A percentile compares a stretch with the other conserved stretches of the same genome.
Conservation (phyloP, 1,284 basidiomycete species). For the Leccinum subrobustum region DNA sequence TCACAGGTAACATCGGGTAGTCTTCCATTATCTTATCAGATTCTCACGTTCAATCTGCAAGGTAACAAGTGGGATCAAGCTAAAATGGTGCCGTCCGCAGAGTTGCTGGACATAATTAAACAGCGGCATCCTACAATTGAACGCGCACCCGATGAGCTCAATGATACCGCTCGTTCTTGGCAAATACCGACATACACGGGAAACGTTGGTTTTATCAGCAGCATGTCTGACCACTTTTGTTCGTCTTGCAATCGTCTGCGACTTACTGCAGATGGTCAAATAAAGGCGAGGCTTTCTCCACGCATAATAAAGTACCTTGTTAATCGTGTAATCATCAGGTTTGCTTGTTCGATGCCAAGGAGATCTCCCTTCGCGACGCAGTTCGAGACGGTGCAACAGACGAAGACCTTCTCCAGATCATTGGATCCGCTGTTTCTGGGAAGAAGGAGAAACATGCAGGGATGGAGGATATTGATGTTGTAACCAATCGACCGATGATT, state of each 20-base stretch:
- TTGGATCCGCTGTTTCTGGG: constrained; percentile 64
- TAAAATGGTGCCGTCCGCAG: constrained; percentile 77
- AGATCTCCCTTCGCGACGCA: constrained; percentile 77
- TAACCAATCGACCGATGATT: constrained; percentile 85
- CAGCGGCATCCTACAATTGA: constrained; percentile 46
- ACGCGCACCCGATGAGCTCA: constrained; percentile 64
- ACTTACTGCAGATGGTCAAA: constrained; percentile 85
- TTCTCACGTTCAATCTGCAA: constrained; percentile 28
- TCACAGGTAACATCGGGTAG: constrained; percentile 56
- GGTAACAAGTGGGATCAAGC: constrained; percentile 84
- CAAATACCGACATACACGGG: constrained; percentile 71
- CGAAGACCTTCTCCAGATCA: constrained; percentile 58
- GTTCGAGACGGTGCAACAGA: constrained; percentile 68
- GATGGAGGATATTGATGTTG: constrained; percentile 77
- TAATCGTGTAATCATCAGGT: constrained; percentile 48
- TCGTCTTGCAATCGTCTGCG: constrained; percentile 81
- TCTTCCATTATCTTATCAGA: constrained; percentile 3
- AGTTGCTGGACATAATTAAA: constrained; percentile 54
- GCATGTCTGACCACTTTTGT: constrained; percentile 93
- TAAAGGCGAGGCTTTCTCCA: constrained; percentile 58
- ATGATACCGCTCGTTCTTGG: constrained; percentile 83
- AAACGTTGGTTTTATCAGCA: constrained; percentile 84
- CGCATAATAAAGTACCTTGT: background rate
- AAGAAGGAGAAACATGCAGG: constrained; percentile 86
- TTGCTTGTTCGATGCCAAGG: constrained; percentile 84